phyloP scores from a whole-genome alignment of 805 yeast species.

The Suhomyces sp. region DNA sequence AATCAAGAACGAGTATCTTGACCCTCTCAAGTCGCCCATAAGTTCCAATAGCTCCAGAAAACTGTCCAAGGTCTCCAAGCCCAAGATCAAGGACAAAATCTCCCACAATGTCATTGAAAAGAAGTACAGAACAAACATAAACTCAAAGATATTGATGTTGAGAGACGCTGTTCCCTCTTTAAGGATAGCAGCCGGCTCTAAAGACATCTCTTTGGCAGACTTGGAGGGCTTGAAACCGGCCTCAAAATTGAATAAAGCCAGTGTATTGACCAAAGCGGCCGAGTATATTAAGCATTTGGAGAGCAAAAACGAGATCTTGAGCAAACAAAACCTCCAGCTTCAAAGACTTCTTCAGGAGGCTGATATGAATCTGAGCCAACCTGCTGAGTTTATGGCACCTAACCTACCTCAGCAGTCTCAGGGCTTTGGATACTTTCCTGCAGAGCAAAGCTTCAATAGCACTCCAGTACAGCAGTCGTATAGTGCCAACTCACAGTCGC shows the following conservation, averaged over 20 bases:
- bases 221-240: slow-evolving; percentile 79
- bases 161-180: slow-evolving; percentile 78
- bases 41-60: not conserved
- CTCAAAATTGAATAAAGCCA: slow-evolving; percentile 71
- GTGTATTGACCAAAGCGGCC: slow-evolving; percentile 70
- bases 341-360: slow-evolving; percentile 36
- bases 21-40: not conserved
- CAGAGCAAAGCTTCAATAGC: slow-evolving; percentile 18
- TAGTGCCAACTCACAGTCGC: slow-evolving; percentile 8
- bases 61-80: slow-evolving; percentile 34
- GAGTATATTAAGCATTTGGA: slow-evolving; percentile 77
- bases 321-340: slow-evolving; percentile 44
- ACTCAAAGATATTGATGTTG: slow-evolving; percentile 63
- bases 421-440: slow-evolving; percentile 21
- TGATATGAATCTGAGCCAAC: slow-evolving; percentile 16
- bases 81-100: slow-evolving; percentile 53
- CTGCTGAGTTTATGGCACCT: not conserved
- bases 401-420: slow-evolving; percentile 5
- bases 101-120: slow-evolving; percentile 81
- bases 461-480: slow-evolving; percentile 16
- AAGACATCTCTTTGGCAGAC: slow-evolving; percentile 36
- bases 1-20: slow-evolving; percentile 8
- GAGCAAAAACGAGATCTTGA: slow-evolving; percentile 50
- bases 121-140: slow-evolving; percentile 75
- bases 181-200: slow-evolving; percentile 55